Conservation (phyloP, 23 red algal species). For the Gracilaria domingensis region DNA sequence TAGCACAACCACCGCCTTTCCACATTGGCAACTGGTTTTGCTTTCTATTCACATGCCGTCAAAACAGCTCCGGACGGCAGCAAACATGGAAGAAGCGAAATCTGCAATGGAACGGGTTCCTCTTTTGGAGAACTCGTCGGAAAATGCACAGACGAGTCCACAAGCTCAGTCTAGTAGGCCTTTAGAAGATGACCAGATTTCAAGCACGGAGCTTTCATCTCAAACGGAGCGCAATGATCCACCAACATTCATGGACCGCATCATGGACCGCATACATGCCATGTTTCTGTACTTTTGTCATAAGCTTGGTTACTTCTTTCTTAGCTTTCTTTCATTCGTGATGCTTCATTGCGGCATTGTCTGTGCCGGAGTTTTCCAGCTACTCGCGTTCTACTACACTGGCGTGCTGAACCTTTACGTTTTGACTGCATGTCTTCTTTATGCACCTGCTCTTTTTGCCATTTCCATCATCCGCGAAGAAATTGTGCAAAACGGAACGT, state of each 20-base stretch:
- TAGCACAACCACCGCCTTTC: too few relatives aligned
- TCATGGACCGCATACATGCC: slow-evolving; percentile 34
- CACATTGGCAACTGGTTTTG: too few relatives aligned
- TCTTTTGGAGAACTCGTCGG: slow-evolving; percentile 40
- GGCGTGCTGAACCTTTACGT: slow-evolving; percentile 43
- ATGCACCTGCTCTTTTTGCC: slow-evolving; percentile 33
- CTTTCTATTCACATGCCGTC: too few relatives aligned
- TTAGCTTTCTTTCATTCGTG: slow-evolving; percentile 40
- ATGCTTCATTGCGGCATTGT: slow-evolving; percentile 46
- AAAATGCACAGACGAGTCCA: not conserved
- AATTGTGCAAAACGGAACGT: slow-evolving; percentile 49
- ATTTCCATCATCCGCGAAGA: slow-evolving; percentile 54
- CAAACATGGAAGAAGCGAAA: slow-evolving; percentile 41
- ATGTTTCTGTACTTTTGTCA: slow-evolving; percentile 40
- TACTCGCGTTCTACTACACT: slow-evolving; percentile 59
- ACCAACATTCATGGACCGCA: slow-evolving; percentile 23
- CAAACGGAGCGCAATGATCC: not conserved
- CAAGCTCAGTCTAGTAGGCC: not conserved
- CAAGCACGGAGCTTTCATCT: slow-evolving; percentile 27
- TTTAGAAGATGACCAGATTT: not conserved
- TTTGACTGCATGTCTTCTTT: slow-evolving; percentile 36
- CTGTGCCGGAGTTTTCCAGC: slow-evolving; percentile 28
- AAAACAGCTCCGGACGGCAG: too few relatives aligned
- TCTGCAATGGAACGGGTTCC: slow-evolving; percentile 53
- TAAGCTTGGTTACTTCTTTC: slow-evolving; percentile 39